Evolutionary conservation across 2,329 filamentous ascomycete species (phyloP).

Genomic region (Colletotrichum filicis): DNA sequence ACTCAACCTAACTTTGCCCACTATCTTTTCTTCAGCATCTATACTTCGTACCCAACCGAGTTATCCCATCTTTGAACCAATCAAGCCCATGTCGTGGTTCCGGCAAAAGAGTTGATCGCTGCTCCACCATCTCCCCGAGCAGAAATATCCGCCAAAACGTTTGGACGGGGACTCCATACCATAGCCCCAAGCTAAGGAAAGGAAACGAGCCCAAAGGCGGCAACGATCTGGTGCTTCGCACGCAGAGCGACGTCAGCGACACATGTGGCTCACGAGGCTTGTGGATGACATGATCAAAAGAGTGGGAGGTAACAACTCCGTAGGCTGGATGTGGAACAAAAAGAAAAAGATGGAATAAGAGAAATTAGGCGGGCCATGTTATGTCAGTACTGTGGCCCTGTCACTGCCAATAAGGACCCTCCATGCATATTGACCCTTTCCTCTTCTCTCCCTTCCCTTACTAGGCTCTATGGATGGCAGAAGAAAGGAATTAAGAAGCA

Average conservation of each 20-base stretch:
- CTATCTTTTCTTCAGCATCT: neutral
- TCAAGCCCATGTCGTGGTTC: neutral
- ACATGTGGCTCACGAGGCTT: neutral
- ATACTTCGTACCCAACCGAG: neutral
- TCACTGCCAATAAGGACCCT: conserved; percentile 13
- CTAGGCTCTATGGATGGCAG: neutral
- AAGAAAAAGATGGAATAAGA: neutral
- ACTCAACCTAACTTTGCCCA: conserved; percentile 1
- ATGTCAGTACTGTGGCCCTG: neutral
- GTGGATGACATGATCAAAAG: neutral
- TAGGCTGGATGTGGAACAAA: neutral
- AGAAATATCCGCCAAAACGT: conserved; percentile 10
- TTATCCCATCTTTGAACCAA: neutral
- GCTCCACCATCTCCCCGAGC: conserved; percentile 18
- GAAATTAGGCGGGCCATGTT: neutral
- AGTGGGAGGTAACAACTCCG: neutral
- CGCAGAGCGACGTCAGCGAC: neutral
- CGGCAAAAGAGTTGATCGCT: conserved; percentile 6
- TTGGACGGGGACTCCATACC: neutral
- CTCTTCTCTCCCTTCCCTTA: neutral
- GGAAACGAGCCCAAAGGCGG: conserved; percentile 5
- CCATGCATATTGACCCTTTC: neutral
- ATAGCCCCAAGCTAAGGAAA: conserved; percentile 12
- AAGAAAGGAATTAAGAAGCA: neutral
- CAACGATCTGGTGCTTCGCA: conserved; percentile 14